These are phyloP conservation scores for Tinospora cordifolia DNA, from an alignment of 164 flowering plant genomes.

Conservation along the genomic window DNA sequence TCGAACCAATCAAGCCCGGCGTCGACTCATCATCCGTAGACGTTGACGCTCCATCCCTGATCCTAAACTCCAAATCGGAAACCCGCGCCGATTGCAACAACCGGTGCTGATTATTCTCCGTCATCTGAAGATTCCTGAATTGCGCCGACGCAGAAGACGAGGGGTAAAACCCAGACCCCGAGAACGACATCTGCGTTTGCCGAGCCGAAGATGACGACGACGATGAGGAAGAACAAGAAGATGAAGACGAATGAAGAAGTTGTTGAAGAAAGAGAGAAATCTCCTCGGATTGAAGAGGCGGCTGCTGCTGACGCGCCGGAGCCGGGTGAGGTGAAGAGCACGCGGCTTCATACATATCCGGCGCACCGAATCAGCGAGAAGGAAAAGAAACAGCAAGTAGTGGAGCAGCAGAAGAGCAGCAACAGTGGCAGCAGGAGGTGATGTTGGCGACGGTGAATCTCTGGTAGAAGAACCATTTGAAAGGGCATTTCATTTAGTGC, in stretches of 20 bases:
- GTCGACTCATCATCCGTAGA: slow-evolving; percentile 13
- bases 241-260: slow-evolving; percentile 28
- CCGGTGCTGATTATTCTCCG: slow-evolving; percentile 22
- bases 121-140: not conserved
- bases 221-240: not conserved
- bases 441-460: no score
- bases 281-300: slow-evolving; percentile 35
- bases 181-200: slow-evolving; percentile 15
- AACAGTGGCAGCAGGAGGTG: not conserved
- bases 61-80: slow-evolving; percentile 6
- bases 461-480: no score
- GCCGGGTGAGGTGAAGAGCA: slow-evolving; percentile 3
- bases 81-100: slow-evolving; percentile 7
- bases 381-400: not conserved
- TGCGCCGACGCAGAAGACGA: not conserved
- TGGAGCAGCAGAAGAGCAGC: not conserved
- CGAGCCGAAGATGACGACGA: slow-evolving; percentile 11
- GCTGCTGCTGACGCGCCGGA: no score
- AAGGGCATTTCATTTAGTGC: not conserved
- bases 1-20: not conserved
- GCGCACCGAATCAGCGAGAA: slow-evolving; percentile 20
- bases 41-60: slow-evolving; percentile 12
- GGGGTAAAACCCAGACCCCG: not conserved
- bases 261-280: slow-evolving; percentile 42
- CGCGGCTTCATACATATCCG: slow-evolving; percentile 35